A percentile compares a stretch with the other conserved stretches of the same genome.
Conservation (phyloP, 148 eudicot genomes). For the Chenopodium quinoa region DNA sequence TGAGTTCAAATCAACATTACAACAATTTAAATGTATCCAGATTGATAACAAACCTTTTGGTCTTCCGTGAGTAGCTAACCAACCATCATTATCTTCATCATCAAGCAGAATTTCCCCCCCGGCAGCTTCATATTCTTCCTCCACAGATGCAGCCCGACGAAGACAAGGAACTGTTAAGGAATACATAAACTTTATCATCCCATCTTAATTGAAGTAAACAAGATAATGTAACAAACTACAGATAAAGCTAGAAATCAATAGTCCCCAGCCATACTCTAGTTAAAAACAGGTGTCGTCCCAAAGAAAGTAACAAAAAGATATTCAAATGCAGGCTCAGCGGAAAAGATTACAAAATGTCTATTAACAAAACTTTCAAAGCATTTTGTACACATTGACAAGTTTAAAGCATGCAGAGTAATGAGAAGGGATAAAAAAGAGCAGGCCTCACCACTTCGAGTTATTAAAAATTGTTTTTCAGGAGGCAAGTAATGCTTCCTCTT, state of each 20-base stretch:
- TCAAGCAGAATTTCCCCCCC: slow-evolving; percentile 95
- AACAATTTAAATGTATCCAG: not conserved
- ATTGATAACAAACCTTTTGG: slow-evolving; percentile 59
- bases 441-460: slow-evolving; percentile 82
- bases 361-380: not conserved
- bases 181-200: not conserved
- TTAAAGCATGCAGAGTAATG: not conserved
- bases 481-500: slow-evolving; percentile 91
- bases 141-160: slow-evolving; percentile 82
- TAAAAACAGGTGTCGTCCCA: too few relatives aligned
- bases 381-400: not conserved
- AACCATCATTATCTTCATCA: slow-evolving; percentile 90
- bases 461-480: slow-evolving; percentile 76
- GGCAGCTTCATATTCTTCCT: slow-evolving; percentile 94
- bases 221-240: not conserved
- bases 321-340: not conserved
- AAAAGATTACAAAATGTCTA: not conserved
- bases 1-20: slow-evolving; percentile 4
- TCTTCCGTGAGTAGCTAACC: slow-evolving; percentile 97
- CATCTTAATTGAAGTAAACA: not conserved
- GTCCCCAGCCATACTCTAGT: too few relatives aligned
- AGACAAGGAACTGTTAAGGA: slow-evolving; percentile 75
- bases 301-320: not conserved
- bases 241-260: not conserved
- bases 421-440: not conserved